Conservation (phyloP, 2,329 filamentous ascomycete species). For the Epichloe glyceriae region DNA sequence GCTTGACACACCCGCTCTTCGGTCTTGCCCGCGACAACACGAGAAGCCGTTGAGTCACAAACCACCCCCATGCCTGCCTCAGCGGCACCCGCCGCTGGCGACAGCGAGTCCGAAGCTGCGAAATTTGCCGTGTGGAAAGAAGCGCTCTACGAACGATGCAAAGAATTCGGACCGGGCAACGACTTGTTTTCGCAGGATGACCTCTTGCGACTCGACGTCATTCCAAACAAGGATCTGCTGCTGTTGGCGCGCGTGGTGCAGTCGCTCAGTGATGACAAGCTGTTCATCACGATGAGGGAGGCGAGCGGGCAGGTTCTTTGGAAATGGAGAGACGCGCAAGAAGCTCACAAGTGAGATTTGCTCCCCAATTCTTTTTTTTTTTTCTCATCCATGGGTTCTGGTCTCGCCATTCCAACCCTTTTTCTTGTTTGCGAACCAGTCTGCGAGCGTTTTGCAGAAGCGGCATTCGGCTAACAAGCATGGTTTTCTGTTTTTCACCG, state of each 20-base stretch:
- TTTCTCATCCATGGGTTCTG: too few species aligned
- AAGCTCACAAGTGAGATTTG: constrained; percentile 44
- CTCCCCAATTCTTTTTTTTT: too few species aligned
- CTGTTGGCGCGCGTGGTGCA: constrained; percentile 44
- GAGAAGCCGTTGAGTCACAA: neutral
- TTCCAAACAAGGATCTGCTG: constrained; percentile 42
- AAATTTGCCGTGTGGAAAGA: constrained; percentile 42
- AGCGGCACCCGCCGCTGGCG: constrained; percentile 12
- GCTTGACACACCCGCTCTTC: neutral
- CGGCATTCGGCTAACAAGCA: neutral
- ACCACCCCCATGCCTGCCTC: constrained; percentile 15
- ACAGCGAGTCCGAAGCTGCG: constrained; percentile 19
- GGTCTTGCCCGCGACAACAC: neutral
- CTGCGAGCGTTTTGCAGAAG: neutral
- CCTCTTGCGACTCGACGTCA: constrained; percentile 41
- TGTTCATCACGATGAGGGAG: constrained; percentile 36
- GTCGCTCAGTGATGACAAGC: constrained; percentile 44
- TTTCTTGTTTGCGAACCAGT: too few species aligned
- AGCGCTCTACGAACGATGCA: constrained; percentile 42
- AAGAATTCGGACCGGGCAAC: constrained; percentile 33
- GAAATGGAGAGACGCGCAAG: constrained; percentile 44
- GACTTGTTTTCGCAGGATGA: constrained; percentile 46
- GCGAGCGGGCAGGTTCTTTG: constrained; percentile 31
- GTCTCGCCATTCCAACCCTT: too few species aligned
- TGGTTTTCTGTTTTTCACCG: too few species aligned